Evolutionary conservation across 176 grass and related monocot species (phyloP), one percentile per base, ranked within the genome.

Genomic region (Aegilops sharonensis): DNA sequence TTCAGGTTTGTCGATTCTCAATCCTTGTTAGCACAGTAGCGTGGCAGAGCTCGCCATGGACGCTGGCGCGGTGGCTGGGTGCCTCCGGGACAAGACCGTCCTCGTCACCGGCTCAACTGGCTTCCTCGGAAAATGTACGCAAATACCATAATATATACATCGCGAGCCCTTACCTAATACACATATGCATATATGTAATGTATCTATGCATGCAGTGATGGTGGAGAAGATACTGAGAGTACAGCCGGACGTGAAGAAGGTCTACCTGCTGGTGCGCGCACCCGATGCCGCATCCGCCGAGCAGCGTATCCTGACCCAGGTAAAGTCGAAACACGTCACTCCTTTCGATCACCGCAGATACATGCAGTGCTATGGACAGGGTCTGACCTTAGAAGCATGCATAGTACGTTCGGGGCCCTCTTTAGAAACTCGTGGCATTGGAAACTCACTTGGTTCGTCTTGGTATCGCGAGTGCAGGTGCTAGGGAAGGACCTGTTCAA

Each of bases 101-200:
- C 90, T 94, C 11, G 32, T 94, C 72, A 94, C 89, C 3, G 90
- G 93, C n/a, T 90, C 90, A 7, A 94, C 90, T 60, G 93, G 93
- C 9, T 94, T 86, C 25, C 77, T 92, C 15, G 90, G 84, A 5
- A 94, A 92, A 81, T 71, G 92, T 94, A 89, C 8, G 52, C 23
- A 21, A 20, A 57, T 20, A 2, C 17, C 54, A 57, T 20, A 7
- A 57, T 20, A 7, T 57, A 21, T 20, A 56, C 17, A 56, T 54
- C 15, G 48, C 4, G 43, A 47, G 14, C 48, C 14, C 14, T 52
- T 54, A 11, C 50, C 50, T 18, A 56, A 5, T 5, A 34, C 32
- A 11, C 5, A 15, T 15, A 50, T 52, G 12, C 6, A 56, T 56
- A 56, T 20, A 20, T 20, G 2, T 56, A 20, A 18, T 56, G 18